Base-by-base conservation (phyloP, 257 asterid genomes). In the Solanum ossicruentum region DNA sequence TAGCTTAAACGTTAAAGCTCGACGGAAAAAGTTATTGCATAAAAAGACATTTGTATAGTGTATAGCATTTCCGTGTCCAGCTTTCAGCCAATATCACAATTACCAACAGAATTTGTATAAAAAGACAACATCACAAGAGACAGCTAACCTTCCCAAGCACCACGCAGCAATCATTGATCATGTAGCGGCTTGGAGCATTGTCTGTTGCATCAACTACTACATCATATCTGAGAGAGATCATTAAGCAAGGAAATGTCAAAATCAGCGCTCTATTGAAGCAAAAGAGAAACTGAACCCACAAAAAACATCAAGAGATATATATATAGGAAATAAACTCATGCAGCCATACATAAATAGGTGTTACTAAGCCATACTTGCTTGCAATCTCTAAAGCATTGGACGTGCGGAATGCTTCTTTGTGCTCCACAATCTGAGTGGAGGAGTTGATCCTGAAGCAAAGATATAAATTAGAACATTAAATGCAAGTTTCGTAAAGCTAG, bases 121-220 rank as follows among this genome's bases (percentile, higher is more conserved):
- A 77, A 77, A 1, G 7, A 5, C 3, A 21, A 49, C 81, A 47
- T 49, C 81, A 47, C 11, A 77, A 77, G 82, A 77, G 26, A 51
- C 47, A 15, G 17, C 45, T 87, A 75, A 97, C 99, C 98, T 97
- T 97, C 85, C 97, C 93, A 92, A 95, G 90, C 71, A 94, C 95
- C 67, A 93, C 98, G 51, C 98, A 95, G 88, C 98, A 95, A 89
- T 97, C 99, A 17, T 83, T 95, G 91, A 97, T 97, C 99, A 97
- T 91, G 89, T 97, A 97, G 81, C 99, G 98, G 85, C 98, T 95
- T 52, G 97, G 98, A 84, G 87, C 98, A 86, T 97, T 97, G 85
- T 97, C 99, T 20, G 99, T 97, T 72, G 98, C 98, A 93, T 97
- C 99, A 80, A 97, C 90, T 39, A 95, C 99, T 83, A 95, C 87